phyloP scores from a whole-genome alignment of 371 early-diverging fungal species.

The Haplosporangium sp. region DNA sequence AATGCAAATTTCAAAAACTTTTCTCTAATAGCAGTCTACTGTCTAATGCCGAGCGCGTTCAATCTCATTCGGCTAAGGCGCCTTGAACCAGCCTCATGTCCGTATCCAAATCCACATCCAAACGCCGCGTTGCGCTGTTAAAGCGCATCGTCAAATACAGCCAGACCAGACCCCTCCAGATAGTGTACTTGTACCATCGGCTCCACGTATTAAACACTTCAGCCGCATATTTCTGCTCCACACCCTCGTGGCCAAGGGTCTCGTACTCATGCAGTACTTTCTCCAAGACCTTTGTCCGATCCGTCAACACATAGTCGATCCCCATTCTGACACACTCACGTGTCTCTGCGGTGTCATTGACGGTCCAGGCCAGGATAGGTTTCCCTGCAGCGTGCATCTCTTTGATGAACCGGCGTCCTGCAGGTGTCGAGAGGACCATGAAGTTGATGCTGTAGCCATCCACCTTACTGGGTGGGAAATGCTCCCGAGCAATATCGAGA shows the following conservation, averaged over 20 bases:
- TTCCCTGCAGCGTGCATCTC: conserved; percentile 64
- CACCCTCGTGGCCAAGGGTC: conserved; percentile 47
- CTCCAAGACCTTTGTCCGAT: conserved; percentile 56
- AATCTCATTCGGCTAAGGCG: no score
- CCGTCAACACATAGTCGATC: conserved; percentile 67
- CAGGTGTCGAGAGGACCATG: conserved; percentile 58
- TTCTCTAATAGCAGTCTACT: not conserved
- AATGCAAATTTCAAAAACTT: no score
- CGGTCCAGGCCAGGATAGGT: conserved; percentile 68
- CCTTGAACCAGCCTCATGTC: no score
- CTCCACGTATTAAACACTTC: conserved; percentile 48
- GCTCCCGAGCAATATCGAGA: conserved; percentile 59
- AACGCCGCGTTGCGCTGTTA: conserved; percentile 27
- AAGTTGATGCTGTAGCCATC: conserved; percentile 67
- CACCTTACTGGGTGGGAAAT: conserved; percentile 59
- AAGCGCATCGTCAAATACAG: conserved; percentile 32
- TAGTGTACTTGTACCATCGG: conserved; percentile 36
- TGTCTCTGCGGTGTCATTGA: conserved; percentile 64
- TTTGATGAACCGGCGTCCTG: conserved; percentile 63
- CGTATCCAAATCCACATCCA: conserved; percentile 13
- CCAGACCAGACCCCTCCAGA: conserved; percentile 47
- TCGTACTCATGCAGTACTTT: conserved; percentile 46
- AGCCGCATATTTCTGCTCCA: conserved; percentile 30
- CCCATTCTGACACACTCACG: conserved; percentile 62
- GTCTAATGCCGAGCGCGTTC: no score